phyloP scores from a whole-genome alignment of 371 early-diverging fungal species.

The Mucor sp. region DNA sequence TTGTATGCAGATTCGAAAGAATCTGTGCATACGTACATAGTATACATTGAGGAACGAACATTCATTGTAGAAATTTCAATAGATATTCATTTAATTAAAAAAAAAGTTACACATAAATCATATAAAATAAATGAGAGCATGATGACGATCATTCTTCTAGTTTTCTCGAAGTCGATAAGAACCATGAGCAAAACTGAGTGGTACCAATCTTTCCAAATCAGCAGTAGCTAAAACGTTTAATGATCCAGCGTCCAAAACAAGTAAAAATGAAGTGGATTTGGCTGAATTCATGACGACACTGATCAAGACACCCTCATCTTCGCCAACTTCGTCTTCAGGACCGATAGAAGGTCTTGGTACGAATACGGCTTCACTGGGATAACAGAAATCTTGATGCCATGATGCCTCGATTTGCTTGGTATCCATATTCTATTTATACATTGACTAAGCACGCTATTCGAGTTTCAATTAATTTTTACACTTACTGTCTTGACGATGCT shows the following conservation, averaged over 20 bases:
- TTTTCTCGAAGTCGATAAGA: constrained; percentile 27
- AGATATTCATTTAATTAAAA: not conserved
- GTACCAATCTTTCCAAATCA: constrained; percentile 59
- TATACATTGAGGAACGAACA: not conserved
- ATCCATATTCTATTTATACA: constrained; percentile 25
- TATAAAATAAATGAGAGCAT: not conserved
- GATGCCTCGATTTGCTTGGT: constrained; percentile 28
- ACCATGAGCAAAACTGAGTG: constrained; percentile 64
- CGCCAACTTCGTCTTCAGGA: constrained; percentile 54
- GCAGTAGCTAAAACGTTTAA: constrained; percentile 68
- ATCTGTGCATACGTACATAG: not conserved
- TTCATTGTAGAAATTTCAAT: not conserved
- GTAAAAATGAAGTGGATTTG: constrained; percentile 63
- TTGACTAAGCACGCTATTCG: not conserved
- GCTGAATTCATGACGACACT: constrained; percentile 73
- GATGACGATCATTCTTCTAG: constrained; percentile 3
- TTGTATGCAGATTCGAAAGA: not conserved
- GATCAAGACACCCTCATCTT: constrained; percentile 76
- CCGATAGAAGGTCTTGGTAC: constrained; percentile 53
- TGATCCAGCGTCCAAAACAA: constrained; percentile 74
- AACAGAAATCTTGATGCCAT: constrained; percentile 65
- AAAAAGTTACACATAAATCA: not conserved
- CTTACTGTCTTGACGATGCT: constrained; percentile 68
- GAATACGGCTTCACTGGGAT: constrained; percentile 75
- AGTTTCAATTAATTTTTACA: not conserved